Evolutionary conservation across 2,329 filamentous ascomycete genomes (phyloP), one percentile per base, ranked within the genome.

Genomic region (Venturia asperata): DNA sequence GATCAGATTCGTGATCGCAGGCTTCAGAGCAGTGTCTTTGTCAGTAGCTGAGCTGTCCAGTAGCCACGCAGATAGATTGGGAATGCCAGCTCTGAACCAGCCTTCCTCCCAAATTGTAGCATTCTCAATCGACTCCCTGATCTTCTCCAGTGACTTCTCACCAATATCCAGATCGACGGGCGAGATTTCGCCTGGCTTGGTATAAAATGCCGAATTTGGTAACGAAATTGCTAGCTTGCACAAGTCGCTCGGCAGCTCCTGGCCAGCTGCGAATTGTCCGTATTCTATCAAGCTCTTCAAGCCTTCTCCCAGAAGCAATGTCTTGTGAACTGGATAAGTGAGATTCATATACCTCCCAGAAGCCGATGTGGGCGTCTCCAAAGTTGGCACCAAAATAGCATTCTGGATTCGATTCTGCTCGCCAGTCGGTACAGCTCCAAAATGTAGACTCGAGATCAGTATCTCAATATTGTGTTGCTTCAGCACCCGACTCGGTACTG

Each of bases 271-370:
- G 68, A 79, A 74, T 47, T 74, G 70, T 58, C 78, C 72, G 74
- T 75, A 82, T 1, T 82, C 79, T 5, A 87, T 80, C 0, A 88
- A 85, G 9, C 89, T 91, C 64, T 84, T 78, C 2, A 96, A 77
- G 0, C 91, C 92, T 61, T 90, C 83, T 0, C 86, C 87, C 10
- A 96, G 83, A 11, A 97, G 71, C 19, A 97, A 76, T 0, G 88
- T 85, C 72, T 87, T 90, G 73, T 97, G 93, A 0, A 97, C 91
- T 0, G 93, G 92, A 56, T 91, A 91, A 7, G 86, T 85, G 52
- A 94, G 81, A 19, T 86, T 83, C 15, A 86, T 86, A 65, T 85
- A 82, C 67, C 85, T 81, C 10, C 87, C 86, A 19, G 84, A 85
- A 67, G 81, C 82, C 17, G 88, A 86, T 6, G 80, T 82, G 1